Conservation (phyloP, 202 grass and related monocot species). For the Elaeis oleifera region DNA sequence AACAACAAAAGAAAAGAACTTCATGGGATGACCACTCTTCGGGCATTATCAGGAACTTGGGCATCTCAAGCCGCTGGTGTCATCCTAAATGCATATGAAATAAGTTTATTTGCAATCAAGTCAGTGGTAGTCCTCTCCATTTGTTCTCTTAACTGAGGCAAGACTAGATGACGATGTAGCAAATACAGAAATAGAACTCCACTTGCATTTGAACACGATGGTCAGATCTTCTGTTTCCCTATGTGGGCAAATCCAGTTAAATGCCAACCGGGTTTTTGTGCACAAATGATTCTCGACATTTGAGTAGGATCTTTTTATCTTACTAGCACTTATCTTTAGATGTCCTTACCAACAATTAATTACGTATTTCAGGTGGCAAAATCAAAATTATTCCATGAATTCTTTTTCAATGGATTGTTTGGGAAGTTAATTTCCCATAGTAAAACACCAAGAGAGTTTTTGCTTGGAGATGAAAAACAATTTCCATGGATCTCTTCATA, state of each 20-base stretch:
- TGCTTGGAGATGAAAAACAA: neutral
- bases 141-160: slow-evolving; percentile 6
- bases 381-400: slow-evolving; percentile 10
- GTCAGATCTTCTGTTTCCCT: neutral
- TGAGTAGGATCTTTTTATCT: too few relatives aligned
- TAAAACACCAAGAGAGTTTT: slow-evolving; percentile 5
- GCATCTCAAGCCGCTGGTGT: neutral
- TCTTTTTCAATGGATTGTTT: slow-evolving; percentile 16
- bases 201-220: neutral
- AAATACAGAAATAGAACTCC: slow-evolving; percentile 6
- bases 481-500: neutral
- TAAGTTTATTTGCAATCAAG: slow-evolving; percentile 5
- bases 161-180: slow-evolving; percentile 12
- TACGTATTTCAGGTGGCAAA: neutral
- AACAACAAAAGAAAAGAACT: slow-evolving; percentile 18
- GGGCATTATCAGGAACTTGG: slow-evolving; percentile 9
- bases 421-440: neutral
- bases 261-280: neutral
- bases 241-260: slow-evolving; percentile 3
- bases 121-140: slow-evolving; percentile 2
- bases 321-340: too few relatives aligned
- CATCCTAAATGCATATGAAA: slow-evolving; percentile 5
- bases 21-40: slow-evolving; percentile 4
- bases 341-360: neutral
- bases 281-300: neutral